A percentile compares a stretch with the other conserved stretches of the same genome.
These are phyloP conservation scores for Cryphonectria nitschkei DNA, from an alignment of 2,329 filamentous ascomycete genomes.

Conservation along the genomic window DNA sequence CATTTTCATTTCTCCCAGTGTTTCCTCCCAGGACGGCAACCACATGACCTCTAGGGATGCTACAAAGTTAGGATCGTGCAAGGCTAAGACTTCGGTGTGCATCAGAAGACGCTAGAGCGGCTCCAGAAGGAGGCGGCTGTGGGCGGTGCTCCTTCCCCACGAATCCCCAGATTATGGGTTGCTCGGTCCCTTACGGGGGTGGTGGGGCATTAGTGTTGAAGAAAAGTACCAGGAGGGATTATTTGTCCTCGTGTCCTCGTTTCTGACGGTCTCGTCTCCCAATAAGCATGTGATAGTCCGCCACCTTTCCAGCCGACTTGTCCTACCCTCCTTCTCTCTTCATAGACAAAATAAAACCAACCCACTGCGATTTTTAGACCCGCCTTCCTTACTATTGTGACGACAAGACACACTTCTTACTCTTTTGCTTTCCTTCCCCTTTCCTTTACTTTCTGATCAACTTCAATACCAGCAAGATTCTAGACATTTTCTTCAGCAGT, in stretches of 20 bases:
- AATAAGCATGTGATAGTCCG: slow-evolving; percentile 17
- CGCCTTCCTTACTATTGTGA: background rate
- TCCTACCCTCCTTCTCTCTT: background rate
- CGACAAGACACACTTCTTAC: background rate
- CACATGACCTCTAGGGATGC: slow-evolving; percentile 25
- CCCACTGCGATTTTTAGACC: background rate
- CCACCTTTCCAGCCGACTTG: background rate
- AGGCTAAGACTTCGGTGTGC: slow-evolving; percentile 7
- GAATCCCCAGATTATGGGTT: background rate
- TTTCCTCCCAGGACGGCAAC: background rate
- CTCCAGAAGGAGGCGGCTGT: slow-evolving; percentile 4
- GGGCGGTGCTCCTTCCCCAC: background rate
- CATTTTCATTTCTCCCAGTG: background rate
- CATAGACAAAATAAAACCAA: background rate
- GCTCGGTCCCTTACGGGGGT: background rate
- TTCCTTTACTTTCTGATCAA: slow-evolving; percentile 13
- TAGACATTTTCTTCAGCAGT: background rate
- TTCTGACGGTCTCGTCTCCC: slow-evolving; percentile 8
- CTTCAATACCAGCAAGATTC: slow-evolving; percentile 13
- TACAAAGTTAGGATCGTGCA: slow-evolving; percentile 17
- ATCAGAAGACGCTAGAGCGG: slow-evolving; percentile 3
- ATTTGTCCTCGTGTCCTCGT: background rate
- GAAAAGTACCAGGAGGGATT: background rate
- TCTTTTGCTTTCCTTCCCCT: slow-evolving; percentile 8
- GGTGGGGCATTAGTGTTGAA: background rate